Evolutionary conservation across 768 basidiomycete genomes (phyloP).

Genomic region (Phlebiopsis gigantea): DNA sequence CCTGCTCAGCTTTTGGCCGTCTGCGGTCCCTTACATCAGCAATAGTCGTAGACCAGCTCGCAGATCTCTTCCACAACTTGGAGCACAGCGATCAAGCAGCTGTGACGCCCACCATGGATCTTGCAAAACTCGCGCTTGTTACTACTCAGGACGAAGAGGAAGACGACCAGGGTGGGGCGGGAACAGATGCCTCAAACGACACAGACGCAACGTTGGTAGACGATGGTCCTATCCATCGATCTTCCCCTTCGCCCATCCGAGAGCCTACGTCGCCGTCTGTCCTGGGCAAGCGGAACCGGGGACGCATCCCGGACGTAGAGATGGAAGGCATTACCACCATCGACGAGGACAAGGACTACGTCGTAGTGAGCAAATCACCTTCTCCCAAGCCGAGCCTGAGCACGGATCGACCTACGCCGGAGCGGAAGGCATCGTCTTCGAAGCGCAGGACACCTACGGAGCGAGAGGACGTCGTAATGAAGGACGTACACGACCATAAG

Average conservation of each 20-base stretch:
- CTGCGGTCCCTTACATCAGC: background rate
- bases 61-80: slow-evolving; percentile 71
- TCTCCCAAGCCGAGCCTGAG: slow-evolving; percentile 22
- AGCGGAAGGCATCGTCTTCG: slow-evolving; percentile 17
- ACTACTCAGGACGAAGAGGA: slow-evolving; percentile 90
- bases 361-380: slow-evolving; percentile 33
- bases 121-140: slow-evolving; percentile 88
- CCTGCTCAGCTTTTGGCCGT: background rate
- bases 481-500: slow-evolving; percentile 29
- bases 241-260: slow-evolving; percentile 21
- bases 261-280: slow-evolving; percentile 40
- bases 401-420: slow-evolving; percentile 4
- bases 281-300: slow-evolving; percentile 63
- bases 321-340: slow-evolving; percentile 28
- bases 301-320: slow-evolving; percentile 27
- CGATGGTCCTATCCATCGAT: slow-evolving; percentile 38
- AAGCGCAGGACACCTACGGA: slow-evolving; percentile 12
- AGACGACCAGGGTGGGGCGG: slow-evolving; percentile 69
- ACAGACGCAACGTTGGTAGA: slow-evolving; percentile 88
- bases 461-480: slow-evolving; percentile 26
- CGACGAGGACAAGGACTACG: slow-evolving; percentile 21
- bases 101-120: slow-evolving; percentile 78
- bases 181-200: slow-evolving; percentile 79
- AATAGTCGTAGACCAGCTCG: slow-evolving; percentile 75
- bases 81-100: slow-evolving; percentile 60